Base-by-base conservation (phyloP, 441 rosid species). In the Corymbia citriodora region DNA sequence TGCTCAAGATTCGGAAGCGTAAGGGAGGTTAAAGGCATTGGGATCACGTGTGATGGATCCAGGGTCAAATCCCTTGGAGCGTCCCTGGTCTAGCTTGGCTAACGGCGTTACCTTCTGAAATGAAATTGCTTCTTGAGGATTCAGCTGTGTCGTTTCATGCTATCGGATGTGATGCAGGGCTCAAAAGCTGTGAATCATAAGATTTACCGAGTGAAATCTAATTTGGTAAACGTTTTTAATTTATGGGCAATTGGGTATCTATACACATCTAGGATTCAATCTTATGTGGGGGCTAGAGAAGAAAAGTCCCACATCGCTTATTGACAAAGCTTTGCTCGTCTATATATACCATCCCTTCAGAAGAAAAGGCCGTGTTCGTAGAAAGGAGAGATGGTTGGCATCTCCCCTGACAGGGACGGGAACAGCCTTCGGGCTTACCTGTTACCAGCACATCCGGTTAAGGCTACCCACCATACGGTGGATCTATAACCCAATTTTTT, bases 331-430 rank as follows among this genome's bases (percentile, higher is more conserved):
- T 74, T 45, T 45, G 85, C 52, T 23, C 13, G 10, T 25, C 0
- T 23, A 79, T 45, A 45, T 79, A 13, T 2, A 0, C 2, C 1
- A 12, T 1, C n/a, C n/a, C 6, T 11, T 19, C 1, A 40, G 27
- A 3, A 1, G 0, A 0, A 3, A 1, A 0, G 7, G 0, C 0
- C 0, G 63, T 52, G 49, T 40, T 54, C 87, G 82, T 91, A 87
- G 90, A 92, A 92, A 93, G 95, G 96, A 94, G 95, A 93, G 95
- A 94, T 94, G 96, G 95, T 95, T 94, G 95, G 96, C 96, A 94
- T 94, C 96, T 94, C 95, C 95, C 94, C 95, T 91, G 95, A 90
- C 95, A 93, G 93, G 92, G 93, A 90, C 92, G 95, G 95, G 95
- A 94, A 55, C 68, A 57, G 92, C 94, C 87, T 88, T 83, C 45